Conservation (phyloP, 2,329 filamentous ascomycete species). For the Fusarium chlamydosporum region DNA sequence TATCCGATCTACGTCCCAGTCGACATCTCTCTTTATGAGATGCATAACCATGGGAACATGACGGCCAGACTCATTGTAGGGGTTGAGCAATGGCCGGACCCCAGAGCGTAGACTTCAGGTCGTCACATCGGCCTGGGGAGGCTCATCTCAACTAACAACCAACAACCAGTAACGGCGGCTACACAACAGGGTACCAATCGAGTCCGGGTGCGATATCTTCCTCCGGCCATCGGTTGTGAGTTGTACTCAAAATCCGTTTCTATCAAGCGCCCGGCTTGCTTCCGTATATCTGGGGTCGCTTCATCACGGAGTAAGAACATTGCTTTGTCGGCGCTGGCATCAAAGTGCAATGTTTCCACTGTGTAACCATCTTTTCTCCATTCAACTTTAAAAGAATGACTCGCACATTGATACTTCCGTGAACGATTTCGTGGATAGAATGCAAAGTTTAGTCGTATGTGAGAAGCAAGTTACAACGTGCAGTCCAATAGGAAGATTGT, state of each 20-base stretch:
- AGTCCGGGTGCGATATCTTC: neutral
- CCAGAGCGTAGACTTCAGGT: neutral
- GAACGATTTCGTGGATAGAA: no score
- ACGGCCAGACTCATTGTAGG: neutral
- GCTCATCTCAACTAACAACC: slow-evolving; percentile 8
- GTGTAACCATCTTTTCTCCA: no score
- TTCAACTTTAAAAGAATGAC: no score
- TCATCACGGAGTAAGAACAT: neutral
- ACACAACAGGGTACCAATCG: slow-evolving; percentile 2
- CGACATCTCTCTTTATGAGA: neutral
- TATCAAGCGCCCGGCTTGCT: neutral
- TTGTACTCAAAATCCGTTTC: neutral
- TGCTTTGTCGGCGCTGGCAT: no score
- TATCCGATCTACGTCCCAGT: neutral
- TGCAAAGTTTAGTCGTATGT: no score
- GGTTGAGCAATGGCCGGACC: neutral
- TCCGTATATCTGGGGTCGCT: neutral
- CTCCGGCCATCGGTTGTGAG: neutral
- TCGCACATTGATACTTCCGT: no score
- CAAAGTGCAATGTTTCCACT: neutral
- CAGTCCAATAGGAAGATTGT: no score
- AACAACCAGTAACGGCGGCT: slow-evolving; percentile 27
- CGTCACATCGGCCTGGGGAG: neutral
- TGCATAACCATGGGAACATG: neutral
- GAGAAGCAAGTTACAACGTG: no score